These are phyloP conservation scores for Phaffia tasmanica DNA, from an alignment of 768 basidiomycete species.

Conservation along the genomic window DNA sequence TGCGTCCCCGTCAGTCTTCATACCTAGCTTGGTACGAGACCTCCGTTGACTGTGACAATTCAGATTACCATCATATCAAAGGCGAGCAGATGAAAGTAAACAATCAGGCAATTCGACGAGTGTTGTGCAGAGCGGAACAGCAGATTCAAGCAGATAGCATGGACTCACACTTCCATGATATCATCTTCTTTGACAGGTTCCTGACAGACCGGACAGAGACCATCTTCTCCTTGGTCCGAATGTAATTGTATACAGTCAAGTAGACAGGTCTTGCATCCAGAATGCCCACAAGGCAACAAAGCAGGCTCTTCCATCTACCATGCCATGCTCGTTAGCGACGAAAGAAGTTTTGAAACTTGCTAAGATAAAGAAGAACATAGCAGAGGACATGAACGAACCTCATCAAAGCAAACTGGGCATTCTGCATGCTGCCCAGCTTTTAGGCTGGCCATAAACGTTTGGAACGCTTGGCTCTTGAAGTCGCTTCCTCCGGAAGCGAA, in stretches of 20 bases:
- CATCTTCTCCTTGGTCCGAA: background rate
- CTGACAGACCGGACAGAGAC: slow-evolving; percentile 10
- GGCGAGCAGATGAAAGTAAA: too few relatives aligned
- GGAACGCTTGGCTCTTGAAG: slow-evolving; percentile 15
- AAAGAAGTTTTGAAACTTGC: background rate
- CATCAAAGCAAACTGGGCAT: slow-evolving; percentile 71
- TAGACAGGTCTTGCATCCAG: slow-evolving; percentile 6
- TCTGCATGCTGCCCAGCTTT: slow-evolving; percentile 45
- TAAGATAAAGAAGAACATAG: background rate
- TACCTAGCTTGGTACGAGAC: too few relatives aligned
- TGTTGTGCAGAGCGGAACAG: too few relatives aligned
- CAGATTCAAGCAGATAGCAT: background rate
- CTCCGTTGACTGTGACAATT: too few relatives aligned
- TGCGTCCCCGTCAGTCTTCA: background rate
- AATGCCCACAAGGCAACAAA: slow-evolving; percentile 48
- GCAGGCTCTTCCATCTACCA: slow-evolving; percentile 51
- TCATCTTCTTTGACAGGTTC: background rate
- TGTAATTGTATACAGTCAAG: slow-evolving; percentile 4
- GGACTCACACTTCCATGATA: background rate
- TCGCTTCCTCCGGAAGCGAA: slow-evolving; percentile 23
- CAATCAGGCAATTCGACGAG: too few relatives aligned
- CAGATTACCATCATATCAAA: too few relatives aligned
- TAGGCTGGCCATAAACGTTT: slow-evolving; percentile 3
- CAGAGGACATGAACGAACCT: slow-evolving; percentile 9
- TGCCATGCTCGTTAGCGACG: background rate